A percentile compares a stretch with the other conserved stretches of the same genome.
phyloP scores from a whole-genome alignment of 306 rosid species.

The Castanea sativa region DNA sequence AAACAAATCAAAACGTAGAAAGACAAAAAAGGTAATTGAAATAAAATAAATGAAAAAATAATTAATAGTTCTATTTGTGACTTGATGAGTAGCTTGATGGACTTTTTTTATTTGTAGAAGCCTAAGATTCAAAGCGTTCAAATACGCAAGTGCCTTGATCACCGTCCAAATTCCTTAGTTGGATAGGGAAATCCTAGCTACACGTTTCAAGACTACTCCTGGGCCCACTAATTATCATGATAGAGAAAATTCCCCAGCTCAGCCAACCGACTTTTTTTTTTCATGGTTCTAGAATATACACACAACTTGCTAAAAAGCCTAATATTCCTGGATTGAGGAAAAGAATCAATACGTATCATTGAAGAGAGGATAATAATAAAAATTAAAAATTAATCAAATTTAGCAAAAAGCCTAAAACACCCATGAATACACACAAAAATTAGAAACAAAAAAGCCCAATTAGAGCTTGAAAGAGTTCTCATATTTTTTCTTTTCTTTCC shows the following conservation, averaged over 20 bases:
- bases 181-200: constrained; percentile 7
- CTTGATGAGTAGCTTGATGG: not conserved
- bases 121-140: too few species aligned
- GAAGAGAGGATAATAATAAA: not conserved
- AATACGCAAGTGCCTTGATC: not conserved
- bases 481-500: not conserved
- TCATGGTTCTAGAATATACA: not conserved
- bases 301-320: not conserved
- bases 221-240: constrained; percentile 32
- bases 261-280: constrained; percentile 19
- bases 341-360: not conserved
- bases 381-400: not conserved
- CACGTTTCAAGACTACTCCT: constrained; percentile 22
- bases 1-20: not conserved
- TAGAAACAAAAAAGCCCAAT: not conserved
- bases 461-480: not conserved
- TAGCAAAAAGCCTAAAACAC: not conserved
- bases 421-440: not conserved
- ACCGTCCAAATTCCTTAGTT: not conserved
- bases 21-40: not conserved
- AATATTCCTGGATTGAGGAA: not conserved
- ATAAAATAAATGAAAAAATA: too few species aligned
- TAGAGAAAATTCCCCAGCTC: constrained; percentile 45
- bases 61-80: not conserved
- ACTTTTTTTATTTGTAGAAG: not conserved